Evolutionary conservation across 83 land plant genomes (phyloP), one percentile per base, ranked within the genome.

Genomic region (Diphasiastrum complanatum): DNA sequence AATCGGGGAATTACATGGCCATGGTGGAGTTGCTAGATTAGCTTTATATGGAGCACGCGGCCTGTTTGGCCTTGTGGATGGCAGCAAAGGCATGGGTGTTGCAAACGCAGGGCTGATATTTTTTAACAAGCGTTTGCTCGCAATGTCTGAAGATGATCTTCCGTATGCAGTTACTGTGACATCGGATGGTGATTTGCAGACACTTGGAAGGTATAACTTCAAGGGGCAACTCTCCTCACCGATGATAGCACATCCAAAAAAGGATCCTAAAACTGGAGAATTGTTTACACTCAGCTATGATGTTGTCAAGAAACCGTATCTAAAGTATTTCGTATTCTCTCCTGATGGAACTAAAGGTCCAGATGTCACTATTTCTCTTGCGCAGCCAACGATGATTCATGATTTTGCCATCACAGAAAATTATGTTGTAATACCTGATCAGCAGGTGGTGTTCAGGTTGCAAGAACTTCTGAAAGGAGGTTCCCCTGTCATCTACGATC

Each of bases 131-230:
- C 80, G 76, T 18, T 76, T 90, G 29, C 80, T 90, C 5, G 92
- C 97, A 61, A 86, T 90, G 79, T 90, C 97, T 3, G 92, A 90
- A 43, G 97, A 90, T 33, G 97, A 90, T 40, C 58, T 81, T 19
- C 97, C 97, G 0, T 86, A 85, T 62, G 93, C 79, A 16, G 81
- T 86, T 16, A 40, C 66, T 3, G 36, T 90, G 46, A 71, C 68
- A 10, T 37, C 40, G 26, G 61, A 52, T 33, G 82, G 92, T 6
- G 97, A 90, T 48, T 64, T 90, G 5, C 61, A 59, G 45, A 85
- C 89, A 0, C 66, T 68, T 1, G 83, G 84, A 0, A 62, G 85
- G 45, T 85, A 30, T 46, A 76, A 79, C 36, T 81, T 81, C 62
- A 65, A 67, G 29, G 80, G 74, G 20, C 83, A 79, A 52, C 67